These are phyloP conservation scores for Geranium incanum DNA, from an alignment of 441 rosid species.

Conservation along the genomic window DNA sequence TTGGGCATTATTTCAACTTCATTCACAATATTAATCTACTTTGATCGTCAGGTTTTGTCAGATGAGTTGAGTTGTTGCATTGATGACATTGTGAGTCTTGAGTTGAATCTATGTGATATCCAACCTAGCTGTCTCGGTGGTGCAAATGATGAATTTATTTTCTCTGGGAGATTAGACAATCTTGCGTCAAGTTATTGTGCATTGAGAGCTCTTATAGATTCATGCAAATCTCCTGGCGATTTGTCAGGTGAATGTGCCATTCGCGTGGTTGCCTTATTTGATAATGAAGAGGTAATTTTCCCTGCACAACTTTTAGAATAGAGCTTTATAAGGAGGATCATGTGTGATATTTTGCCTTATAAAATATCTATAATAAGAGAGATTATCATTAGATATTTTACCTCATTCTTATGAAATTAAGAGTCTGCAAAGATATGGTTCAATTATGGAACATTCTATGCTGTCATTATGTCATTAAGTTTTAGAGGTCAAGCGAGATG, in stretches of 20 bases:
- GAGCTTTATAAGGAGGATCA: conserved; percentile 8
- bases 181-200: conserved; percentile 91
- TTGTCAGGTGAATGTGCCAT: conserved; percentile 57
- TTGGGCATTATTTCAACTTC: neutral
- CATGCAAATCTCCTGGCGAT: conserved; percentile 42
- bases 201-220: conserved; percentile 78
- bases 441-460: neutral
- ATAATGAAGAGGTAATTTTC: conserved; percentile 80
- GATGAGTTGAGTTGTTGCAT: conserved; percentile 52
- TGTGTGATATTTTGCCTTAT: neutral
- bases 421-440: neutral
- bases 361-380: neutral
- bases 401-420: conserved; percentile 5
- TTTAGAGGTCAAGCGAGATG: neutral
- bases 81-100: conserved; percentile 64
- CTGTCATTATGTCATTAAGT: neutral
- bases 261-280: conserved; percentile 86
- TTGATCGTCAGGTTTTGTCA: conserved; percentile 54
- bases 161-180: conserved; percentile 92
- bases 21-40: conserved; percentile 5
- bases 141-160: conserved; percentile 74
- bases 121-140: conserved; percentile 98
- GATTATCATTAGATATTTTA: neutral
- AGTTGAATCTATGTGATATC: conserved; percentile 88
- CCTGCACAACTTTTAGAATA: neutral